Percentiles rank a stretch among this genome's conserved stretches.
phyloP scores from a whole-genome alignment of 495 filamentous ascomycete species.

The Xylaria longipes region DNA sequence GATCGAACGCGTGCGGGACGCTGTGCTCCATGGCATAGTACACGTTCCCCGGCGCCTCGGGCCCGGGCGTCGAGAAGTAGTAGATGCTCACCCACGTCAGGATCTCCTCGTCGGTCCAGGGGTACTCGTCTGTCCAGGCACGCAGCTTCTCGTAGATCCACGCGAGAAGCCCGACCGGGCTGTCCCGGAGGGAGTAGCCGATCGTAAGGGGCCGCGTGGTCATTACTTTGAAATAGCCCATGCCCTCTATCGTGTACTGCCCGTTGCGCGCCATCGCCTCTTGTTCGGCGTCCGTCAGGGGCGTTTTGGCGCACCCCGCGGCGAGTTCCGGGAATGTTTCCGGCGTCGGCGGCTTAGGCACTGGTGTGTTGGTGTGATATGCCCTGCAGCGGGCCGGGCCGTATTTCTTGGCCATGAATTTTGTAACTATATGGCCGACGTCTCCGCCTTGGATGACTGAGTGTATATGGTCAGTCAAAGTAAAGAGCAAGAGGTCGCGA shows the following conservation, averaged over 20 bases:
- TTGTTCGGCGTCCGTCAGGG: conserved; percentile 38
- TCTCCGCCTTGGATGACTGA: conserved; percentile 13
- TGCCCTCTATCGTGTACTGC: conserved; percentile 55
- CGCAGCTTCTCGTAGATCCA: conserved; percentile 72
- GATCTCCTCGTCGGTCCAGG: conserved; percentile 69
- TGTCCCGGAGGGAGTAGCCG: conserved; percentile 58
- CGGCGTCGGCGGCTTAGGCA: conserved; percentile 35
- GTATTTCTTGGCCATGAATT: conserved; percentile 9
- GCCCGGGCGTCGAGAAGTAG: conserved; percentile 58
- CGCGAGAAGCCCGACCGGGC: conserved; percentile 62
- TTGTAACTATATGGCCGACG: neutral
- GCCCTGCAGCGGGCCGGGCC: conserved; percentile 2
- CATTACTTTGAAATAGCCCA: conserved; percentile 59
- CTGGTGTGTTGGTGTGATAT: conserved; percentile 64
- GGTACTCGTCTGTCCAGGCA: conserved; percentile 66
- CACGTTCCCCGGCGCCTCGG: conserved; percentile 43
- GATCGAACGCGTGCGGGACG: neutral
- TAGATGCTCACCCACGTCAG: conserved; percentile 67
- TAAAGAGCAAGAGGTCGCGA: no score
- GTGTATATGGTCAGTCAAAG: neutral
- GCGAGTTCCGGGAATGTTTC: conserved; percentile 43
- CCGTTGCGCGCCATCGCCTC: conserved; percentile 47
- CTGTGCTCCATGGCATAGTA: conserved; percentile 13
- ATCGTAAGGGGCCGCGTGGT: conserved; percentile 65
- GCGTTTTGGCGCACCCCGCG: conserved; percentile 44